A percentile compares a stretch with the other conserved stretches of the same genome.
phyloP scores from a whole-genome alignment of 257 asterid genomes.

The Fraxinus anomala region DNA sequence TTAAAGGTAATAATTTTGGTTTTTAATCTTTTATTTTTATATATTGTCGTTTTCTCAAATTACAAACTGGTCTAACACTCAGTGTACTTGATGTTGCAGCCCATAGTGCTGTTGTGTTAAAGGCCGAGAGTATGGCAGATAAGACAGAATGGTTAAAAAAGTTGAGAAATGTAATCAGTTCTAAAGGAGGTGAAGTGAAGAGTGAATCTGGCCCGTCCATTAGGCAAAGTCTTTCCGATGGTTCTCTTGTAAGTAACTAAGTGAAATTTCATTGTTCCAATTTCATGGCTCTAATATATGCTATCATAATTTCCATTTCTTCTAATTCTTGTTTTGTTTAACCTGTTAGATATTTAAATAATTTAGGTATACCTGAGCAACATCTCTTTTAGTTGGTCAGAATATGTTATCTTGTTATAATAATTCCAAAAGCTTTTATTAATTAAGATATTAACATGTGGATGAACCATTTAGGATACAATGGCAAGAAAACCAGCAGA shows the following conservation, averaged over 20 bases:
- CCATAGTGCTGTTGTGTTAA: conserved; percentile 77
- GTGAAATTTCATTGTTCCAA: conserved; percentile 22
- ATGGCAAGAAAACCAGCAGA: conserved; percentile 86
- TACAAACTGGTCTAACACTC: conserved; percentile 17
- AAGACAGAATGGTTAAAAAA: conserved; percentile 78
- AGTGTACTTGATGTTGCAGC: conserved; percentile 50
- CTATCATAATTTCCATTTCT: conserved; percentile 16
- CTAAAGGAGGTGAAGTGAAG: conserved; percentile 91
- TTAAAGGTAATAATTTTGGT: conserved; percentile 52
- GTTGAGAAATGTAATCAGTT: conserved; percentile 68
- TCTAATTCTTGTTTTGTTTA: conserved; percentile 20
- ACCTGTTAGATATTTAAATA: conserved; percentile 6
- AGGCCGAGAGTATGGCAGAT: conserved; percentile 78
- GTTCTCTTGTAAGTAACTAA: conserved; percentile 75
- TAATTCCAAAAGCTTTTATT: neutral
- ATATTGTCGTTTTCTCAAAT: conserved; percentile 9
- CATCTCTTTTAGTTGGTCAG: neutral
- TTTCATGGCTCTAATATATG: conserved; percentile 14
- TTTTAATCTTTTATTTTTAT: neutral
- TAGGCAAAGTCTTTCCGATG: conserved; percentile 85
- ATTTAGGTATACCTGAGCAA: conserved; percentile 12
- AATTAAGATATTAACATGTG: conserved; percentile 4
- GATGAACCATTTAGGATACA: conserved; percentile 56
- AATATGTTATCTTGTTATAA: neutral
- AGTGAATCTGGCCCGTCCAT: conserved; percentile 62